Conservation (phyloP, 371 early-diverging fungal genomes). For the Zychaea mexicana region DNA sequence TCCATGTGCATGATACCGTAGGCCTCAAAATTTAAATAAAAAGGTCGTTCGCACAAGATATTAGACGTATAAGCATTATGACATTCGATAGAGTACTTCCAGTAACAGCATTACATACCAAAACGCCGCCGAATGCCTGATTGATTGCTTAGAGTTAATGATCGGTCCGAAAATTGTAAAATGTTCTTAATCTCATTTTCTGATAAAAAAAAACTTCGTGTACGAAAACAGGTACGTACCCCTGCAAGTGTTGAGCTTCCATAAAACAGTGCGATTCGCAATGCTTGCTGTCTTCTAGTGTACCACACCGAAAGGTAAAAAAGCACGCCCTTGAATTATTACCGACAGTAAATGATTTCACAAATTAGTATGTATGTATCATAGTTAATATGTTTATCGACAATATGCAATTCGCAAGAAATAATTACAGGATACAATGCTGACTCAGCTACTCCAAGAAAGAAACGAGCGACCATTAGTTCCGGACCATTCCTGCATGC, state of each 20-base stretch:
- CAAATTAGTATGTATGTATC: too few relatives aligned
- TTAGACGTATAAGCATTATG: too few relatives aligned
- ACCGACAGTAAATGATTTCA: too few relatives aligned
- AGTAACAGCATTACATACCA: too few relatives aligned
- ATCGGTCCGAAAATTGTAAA: not conserved
- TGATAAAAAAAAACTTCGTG: not conserved
- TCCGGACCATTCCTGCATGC: slow-evolving; percentile 41
- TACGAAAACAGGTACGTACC: too few relatives aligned
- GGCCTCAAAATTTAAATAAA: slow-evolving; percentile 28
- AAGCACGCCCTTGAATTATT: slow-evolving; percentile 24
- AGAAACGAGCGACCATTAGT: slow-evolving; percentile 63
- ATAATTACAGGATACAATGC: slow-evolving; percentile 8
- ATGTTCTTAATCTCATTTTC: not conserved
- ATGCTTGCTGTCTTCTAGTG: slow-evolving; percentile 65
- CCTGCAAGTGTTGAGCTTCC: slow-evolving; percentile 69
- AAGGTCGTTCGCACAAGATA: not conserved
- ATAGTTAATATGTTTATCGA: too few relatives aligned
- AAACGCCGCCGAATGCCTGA: not conserved
- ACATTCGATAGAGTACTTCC: too few relatives aligned
- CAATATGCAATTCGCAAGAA: not conserved
- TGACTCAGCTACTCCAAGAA: slow-evolving; percentile 68
- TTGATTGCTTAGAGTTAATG: too few relatives aligned
- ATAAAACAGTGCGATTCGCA: slow-evolving; percentile 72
- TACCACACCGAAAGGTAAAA: slow-evolving; percentile 56
- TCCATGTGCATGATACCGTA: slow-evolving; percentile 63